Conservation (phyloP, 495 filamentous ascomycete genomes). For the Penicillium diatomitis region DNA sequence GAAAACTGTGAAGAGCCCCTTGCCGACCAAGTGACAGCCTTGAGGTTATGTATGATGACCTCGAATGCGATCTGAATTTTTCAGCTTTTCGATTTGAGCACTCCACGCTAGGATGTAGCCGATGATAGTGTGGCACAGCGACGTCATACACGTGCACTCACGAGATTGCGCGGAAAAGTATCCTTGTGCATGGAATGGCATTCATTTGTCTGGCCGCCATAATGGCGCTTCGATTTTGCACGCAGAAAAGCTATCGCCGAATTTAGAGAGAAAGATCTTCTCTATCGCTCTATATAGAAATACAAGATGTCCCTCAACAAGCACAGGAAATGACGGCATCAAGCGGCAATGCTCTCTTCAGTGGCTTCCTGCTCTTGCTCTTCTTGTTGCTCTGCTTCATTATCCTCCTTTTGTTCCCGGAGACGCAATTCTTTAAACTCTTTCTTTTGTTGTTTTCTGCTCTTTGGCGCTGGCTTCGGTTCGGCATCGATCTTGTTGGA, state of each 20-base stretch:
- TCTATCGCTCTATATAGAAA: slow-evolving; percentile 2
- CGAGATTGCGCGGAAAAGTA: too few relatives aligned
- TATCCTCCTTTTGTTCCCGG: slow-evolving; percentile 38
- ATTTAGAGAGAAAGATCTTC: slow-evolving; percentile 1
- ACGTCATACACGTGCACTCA: too few relatives aligned
- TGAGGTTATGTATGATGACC: background rate
- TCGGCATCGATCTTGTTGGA: slow-evolving; percentile 22
- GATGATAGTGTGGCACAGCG: too few relatives aligned
- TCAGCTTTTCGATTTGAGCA: too few relatives aligned
- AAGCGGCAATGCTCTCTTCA: slow-evolving; percentile 7
- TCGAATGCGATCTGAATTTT: background rate
- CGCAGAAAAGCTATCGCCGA: too few relatives aligned
- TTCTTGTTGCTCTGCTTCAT: background rate
- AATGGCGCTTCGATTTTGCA: too few relatives aligned
- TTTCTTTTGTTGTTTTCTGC: slow-evolving; percentile 44
- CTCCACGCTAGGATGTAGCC: too few relatives aligned
- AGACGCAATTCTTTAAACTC: slow-evolving; percentile 16
- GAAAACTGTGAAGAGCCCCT: slow-evolving; percentile 3
- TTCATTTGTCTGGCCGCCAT: too few relatives aligned
- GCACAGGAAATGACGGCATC: background rate
- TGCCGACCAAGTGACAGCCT: background rate
- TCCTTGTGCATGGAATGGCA: too few relatives aligned
- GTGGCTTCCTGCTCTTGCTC: slow-evolving; percentile 4
- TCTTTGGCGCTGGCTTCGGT: slow-evolving; percentile 31
- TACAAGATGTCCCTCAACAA: background rate